These are phyloP conservation scores for Aspergillaceae sp. DNA, from an alignment of 2,329 filamentous ascomycete genomes.

Conservation along the genomic window DNA sequence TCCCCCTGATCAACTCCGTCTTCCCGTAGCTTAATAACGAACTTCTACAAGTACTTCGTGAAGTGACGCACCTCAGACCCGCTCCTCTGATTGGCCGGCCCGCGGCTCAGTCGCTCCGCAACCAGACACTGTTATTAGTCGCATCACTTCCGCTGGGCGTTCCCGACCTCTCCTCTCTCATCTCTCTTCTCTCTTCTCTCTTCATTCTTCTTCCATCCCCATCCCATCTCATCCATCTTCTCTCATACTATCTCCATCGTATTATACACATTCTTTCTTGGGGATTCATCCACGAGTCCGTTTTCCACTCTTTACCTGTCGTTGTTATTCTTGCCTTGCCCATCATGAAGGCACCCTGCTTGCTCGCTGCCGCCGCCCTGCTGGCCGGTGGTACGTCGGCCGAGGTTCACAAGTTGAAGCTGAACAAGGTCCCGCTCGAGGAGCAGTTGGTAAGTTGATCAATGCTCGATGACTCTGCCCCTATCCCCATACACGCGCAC, in stretches of 20 bases:
- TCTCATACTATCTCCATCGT: conserved; percentile 7
- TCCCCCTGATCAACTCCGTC: too few relatives aligned
- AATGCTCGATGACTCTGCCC: too few relatives aligned
- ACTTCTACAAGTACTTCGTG: not conserved
- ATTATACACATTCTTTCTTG: conserved; percentile 11
- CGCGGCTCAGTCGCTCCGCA: conserved; percentile 13
- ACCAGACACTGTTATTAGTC: conserved; percentile 14
- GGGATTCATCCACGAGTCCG: not conserved
- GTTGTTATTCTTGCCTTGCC: conserved; percentile 7
- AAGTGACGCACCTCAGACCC: conserved; percentile 14
- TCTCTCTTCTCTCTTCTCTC: conserved; percentile 22
- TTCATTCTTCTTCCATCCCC: conserved; percentile 14
- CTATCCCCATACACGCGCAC: too few relatives aligned
- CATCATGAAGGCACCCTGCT: conserved; percentile 74
- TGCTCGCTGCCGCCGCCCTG: conserved; percentile 63
- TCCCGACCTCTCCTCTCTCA: conserved; percentile 3
- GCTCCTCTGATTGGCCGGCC: conserved; percentile 12
- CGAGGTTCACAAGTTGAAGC: conserved; percentile 89
- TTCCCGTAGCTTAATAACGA: too few relatives aligned
- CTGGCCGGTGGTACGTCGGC: conserved; percentile 77
- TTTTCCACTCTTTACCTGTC: conserved; percentile 1
- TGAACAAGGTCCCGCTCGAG: conserved; percentile 87
- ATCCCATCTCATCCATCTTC: conserved; percentile 1
- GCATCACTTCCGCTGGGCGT: too few relatives aligned
- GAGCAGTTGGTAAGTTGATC: conserved; percentile 73